Base-by-base conservation (phyloP, 345 rosid species). In the Arabis hirsuta region DNA sequence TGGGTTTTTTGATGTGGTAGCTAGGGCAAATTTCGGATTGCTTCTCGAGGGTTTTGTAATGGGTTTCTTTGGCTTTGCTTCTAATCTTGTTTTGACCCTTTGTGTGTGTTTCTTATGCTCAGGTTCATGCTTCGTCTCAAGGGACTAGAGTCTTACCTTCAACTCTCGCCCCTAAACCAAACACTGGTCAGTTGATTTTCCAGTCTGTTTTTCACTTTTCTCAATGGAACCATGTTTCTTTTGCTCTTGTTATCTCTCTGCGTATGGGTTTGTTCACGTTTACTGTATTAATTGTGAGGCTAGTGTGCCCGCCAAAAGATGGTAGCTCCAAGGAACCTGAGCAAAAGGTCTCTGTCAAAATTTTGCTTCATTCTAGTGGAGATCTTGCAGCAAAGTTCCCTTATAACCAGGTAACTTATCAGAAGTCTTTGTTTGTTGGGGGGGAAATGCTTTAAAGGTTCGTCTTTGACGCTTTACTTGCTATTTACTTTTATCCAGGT, bases 331-430 rank as follows among this genome's bases (percentile, higher is more conserved):
- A 78, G 79, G 85, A 73, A 55, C 73, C 39, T 52, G 75, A 73
- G 53, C 77, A 73, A 6, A 93, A 81, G 79, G 73, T 82, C 24
- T 60, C 87, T 59, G 88, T 94, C 54, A 90, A 87, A 55, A 75
- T 94, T 69, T 44, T 79, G 64, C 88, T 94, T 50, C 97, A 87
- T 68, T 78, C 85, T 47, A 82, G 78, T 71, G 98, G 91, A 64
- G 81, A 75, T 71, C 75, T 90, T 71, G 97, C 96, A 39, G 97
- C 90, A 9, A 90, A 85, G 77, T 90, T 90, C 77, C 41, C 47
- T 0, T 93, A 89, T 78, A 83, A 87, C 74, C 79, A 80, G 83
- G 98, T 90, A 68, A 69, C 9, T 11, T 56, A 57, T 64, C 53
- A 42, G 3, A 67, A 50, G 69, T 62, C 60, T 8, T 57, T 55